Conservation (phyloP, 2,329 filamentous ascomycete species). For the Fusarium sulawesiense region DNA sequence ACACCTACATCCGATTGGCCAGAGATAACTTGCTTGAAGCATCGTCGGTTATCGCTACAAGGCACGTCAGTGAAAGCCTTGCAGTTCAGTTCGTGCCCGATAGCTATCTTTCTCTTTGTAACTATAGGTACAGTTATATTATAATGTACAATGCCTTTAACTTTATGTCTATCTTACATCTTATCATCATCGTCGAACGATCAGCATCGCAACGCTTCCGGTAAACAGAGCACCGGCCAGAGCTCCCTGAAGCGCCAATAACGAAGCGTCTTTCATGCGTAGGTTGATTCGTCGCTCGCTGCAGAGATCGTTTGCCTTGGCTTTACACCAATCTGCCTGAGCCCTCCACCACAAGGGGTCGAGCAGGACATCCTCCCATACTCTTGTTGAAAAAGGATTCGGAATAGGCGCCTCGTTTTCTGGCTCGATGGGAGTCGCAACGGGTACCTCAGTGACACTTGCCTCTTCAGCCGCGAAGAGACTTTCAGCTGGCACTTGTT, state of each 20-base stretch:
- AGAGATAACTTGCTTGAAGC: neutral
- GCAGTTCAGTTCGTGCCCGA: neutral
- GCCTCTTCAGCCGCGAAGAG: neutral
- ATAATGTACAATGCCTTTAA: constrained; percentile 37
- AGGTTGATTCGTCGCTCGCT: constrained; percentile 73
- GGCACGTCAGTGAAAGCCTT: neutral
- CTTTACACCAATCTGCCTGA: constrained; percentile 61
- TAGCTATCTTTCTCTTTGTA: neutral
- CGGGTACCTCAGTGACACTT: constrained; percentile 8
- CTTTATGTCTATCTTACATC: constrained; percentile 32
- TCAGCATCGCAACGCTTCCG: constrained; percentile 63
- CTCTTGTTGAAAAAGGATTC: constrained; percentile 11
- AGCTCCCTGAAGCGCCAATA: constrained; percentile 75
- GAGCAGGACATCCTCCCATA: constrained; percentile 58
- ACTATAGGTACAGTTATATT: constrained; percentile 18
- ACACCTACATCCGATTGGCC: constrained; percentile 29
- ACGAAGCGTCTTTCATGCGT: constrained; percentile 75
- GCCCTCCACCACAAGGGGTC: constrained; percentile 61
- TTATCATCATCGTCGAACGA: constrained; percentile 53
- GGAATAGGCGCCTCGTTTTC: constrained; percentile 12
- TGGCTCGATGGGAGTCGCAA: constrained; percentile 4
- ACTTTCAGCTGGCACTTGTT: constrained; percentile 14
- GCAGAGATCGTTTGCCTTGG: constrained; percentile 67
- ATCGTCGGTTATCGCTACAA: constrained; percentile 14
- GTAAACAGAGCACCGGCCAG: constrained; percentile 72